These are phyloP conservation scores for Neofusicoccum ribis DNA, from an alignment of 2,329 filamentous ascomycete species.

Conservation along the genomic window DNA sequence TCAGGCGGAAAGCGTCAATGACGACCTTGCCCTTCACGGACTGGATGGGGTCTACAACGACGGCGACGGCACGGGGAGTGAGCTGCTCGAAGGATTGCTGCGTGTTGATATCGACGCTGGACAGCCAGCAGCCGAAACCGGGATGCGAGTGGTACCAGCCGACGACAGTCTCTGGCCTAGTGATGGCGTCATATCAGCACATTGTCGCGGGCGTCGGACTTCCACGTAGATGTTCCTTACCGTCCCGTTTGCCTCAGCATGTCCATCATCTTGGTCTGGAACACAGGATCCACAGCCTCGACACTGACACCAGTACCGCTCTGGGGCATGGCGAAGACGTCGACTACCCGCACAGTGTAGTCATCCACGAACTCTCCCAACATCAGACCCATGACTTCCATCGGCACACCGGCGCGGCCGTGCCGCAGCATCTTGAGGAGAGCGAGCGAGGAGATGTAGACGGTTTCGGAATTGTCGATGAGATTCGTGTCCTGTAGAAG, in stretches of 20 bases:
- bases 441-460: conserved; percentile 97
- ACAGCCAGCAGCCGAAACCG: conserved; percentile 98
- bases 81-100: conserved; percentile 99
- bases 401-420: conserved; percentile 93
- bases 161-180: conserved; percentile 90
- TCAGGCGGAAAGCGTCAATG: conserved; percentile 97
- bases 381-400: conserved; percentile 99
- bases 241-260: conserved; percentile 97
- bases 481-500: conserved; percentile 77
- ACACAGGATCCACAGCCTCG: conserved; percentile 96
- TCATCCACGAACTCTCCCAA: conserved; percentile 98
- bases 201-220: too few relatives aligned
- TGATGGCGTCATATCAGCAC: not conserved
- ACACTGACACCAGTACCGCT: conserved; percentile 98
- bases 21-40: conserved; percentile 99
- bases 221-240: conserved; percentile 51
- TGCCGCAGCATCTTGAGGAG: conserved; percentile 98
- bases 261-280: conserved; percentile 99
- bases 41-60: conserved; percentile 97
- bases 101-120: conserved; percentile 98
- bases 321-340: conserved; percentile 99
- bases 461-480: conserved; percentile 98
- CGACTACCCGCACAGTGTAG: conserved; percentile 96
- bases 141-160: conserved; percentile 99
- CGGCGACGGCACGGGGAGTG: conserved; percentile 91